Base-by-base conservation (phyloP, 106 monocot genomes). In the Dioscorea alata region DNA sequence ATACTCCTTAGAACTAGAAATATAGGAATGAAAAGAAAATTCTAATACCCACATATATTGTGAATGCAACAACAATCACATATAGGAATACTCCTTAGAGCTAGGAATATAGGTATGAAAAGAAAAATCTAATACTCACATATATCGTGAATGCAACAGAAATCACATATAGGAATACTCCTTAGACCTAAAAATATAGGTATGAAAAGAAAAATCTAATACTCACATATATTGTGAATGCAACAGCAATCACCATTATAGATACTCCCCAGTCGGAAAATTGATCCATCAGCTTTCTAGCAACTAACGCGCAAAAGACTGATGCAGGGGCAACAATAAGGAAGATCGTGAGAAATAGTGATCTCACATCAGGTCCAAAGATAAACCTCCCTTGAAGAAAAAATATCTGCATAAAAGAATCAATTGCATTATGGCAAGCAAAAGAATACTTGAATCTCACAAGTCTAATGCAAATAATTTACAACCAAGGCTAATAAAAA, bases 361-460 rank as follows among this genome's bases (percentile, higher is more conserved):
- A 92, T 76, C 86, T 80, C 63, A 75, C 89, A 84, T 92, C 92
- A 61, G 96, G 96, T 69, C 96, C 96, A 85, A 92, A 97, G 76
- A 97, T 92, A 61, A 97, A 73, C 65, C 89, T 84, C 68, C 96
- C 96, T 66, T 77, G 69, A 62, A 92, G 82, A 71, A 84, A 73
- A 79, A 97, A 97, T 74, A 76, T 72, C 96, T 97, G 86, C 85
- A 83, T 12, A 69, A 31, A 12, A 23, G 66, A 18, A 6, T 18
- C 54, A 54, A 54, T 3, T 54, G 5, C 5, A 18, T 54, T 54
- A 54, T 54, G 54, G 18, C 15, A 16, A 18, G 54, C 5, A 19
- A 54, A 54, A 18, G 54, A 19, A 54, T 14, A 19, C 19, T 18
- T 13, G 42, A 42, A 42, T 42, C 6, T 42, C 42, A 42, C 10